These are phyloP conservation scores for Peniophora sp. DNA, from an alignment of 1,284 basidiomycete genomes.

Conservation along the genomic window DNA sequence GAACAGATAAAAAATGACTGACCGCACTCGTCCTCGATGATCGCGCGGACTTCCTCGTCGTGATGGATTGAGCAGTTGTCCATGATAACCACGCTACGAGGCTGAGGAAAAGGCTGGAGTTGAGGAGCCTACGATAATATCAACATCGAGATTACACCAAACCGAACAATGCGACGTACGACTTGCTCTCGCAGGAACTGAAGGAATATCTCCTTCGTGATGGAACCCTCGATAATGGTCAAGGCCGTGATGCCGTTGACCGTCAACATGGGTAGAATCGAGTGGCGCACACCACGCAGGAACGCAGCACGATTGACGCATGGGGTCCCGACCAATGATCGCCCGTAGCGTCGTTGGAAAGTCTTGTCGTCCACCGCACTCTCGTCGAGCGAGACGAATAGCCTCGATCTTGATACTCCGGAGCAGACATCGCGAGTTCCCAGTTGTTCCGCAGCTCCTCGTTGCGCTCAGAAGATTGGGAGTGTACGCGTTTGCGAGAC, in stretches of 20 bases:
- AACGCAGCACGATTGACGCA: no score
- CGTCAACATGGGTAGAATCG: background rate
- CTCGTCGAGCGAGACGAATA: no score
- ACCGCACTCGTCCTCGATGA: no score
- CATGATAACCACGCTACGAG: background rate
- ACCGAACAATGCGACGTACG: background rate
- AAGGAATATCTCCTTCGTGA: background rate
- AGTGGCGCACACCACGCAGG: background rate
- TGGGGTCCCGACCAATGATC: no score
- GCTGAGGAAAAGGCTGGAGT: background rate
- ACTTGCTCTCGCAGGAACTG: background rate
- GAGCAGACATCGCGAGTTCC: no score
- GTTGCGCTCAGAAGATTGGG: no score
- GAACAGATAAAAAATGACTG: background rate
- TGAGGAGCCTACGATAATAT: no score
- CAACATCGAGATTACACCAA: background rate
- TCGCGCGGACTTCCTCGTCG: background rate
- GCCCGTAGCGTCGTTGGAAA: no score
- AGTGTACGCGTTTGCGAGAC: no score
- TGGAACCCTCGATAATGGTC: background rate
- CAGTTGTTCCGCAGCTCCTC: no score
- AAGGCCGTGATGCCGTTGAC: background rate
- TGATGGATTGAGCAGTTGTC: background rate
- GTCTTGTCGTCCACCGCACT: no score
- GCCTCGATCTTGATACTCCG: no score